Evolutionary conservation across 768 basidiomycete species (phyloP).

Genomic region (Trametes cubensis): DNA sequence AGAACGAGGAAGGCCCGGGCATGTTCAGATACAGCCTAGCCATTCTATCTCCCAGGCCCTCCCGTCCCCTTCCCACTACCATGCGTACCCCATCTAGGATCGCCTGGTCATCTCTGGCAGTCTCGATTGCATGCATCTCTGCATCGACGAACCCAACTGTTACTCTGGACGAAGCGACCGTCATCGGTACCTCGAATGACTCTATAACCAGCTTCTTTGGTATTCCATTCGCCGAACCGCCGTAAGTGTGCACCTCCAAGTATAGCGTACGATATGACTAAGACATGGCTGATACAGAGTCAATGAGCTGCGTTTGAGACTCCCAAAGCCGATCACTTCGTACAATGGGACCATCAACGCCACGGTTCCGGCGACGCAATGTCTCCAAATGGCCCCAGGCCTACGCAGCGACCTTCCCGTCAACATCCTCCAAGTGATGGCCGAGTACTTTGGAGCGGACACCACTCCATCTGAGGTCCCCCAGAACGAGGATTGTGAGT

Average conservation of each 20-base stretch:
- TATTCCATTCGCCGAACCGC: constrained; percentile 15
- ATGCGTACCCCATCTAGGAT: too few relatives aligned
- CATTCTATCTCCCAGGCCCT: too few relatives aligned
- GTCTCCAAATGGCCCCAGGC: constrained; percentile 37
- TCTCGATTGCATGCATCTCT: neutral
- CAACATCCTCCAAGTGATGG: constrained; percentile 21
- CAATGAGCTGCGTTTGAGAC: constrained; percentile 23
- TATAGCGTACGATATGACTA: constrained; percentile 23
- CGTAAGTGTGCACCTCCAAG: neutral
- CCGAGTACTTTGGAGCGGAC: neutral
- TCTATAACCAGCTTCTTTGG: constrained; percentile 3
- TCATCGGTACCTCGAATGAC: neutral
- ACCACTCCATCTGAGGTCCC: neutral
- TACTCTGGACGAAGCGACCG: neutral
- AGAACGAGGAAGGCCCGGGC: too few relatives aligned
- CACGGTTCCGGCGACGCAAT: constrained; percentile 39
- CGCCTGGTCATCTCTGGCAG: neutral
- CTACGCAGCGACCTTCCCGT: constrained; percentile 25
- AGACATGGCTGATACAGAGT: neutral
- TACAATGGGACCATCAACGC: constrained; percentile 39
- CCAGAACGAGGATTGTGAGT: constrained; percentile 13
- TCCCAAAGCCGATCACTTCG: constrained; percentile 25
- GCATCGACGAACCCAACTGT: neutral
- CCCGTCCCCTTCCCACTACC: too few relatives aligned
- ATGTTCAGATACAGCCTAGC: too few relatives aligned